Conservation (phyloP, 768 basidiomycete genomes). For the Sporobolomyces phaffii region DNA sequence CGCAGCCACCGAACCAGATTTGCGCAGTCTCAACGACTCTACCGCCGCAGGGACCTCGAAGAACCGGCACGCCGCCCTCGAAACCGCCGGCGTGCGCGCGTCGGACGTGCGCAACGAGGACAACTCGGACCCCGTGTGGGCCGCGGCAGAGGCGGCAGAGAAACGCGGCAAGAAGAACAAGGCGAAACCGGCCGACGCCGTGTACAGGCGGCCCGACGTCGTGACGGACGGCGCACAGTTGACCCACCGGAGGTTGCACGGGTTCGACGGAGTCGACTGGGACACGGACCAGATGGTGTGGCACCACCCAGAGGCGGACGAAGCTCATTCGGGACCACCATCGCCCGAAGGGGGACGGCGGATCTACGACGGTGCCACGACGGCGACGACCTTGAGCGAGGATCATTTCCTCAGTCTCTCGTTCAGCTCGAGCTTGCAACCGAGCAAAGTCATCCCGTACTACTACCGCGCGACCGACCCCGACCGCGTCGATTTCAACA, state of each 20-base stretch:
- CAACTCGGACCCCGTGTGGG: constrained; percentile 31
- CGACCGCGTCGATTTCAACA: constrained; percentile 47
- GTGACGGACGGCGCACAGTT: constrained; percentile 25
- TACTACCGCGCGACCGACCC: constrained; percentile 63
- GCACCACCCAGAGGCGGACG: constrained; percentile 18
- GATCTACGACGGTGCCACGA: too few species aligned
- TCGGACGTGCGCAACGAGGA: constrained; percentile 36
- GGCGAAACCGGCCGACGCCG: not conserved
- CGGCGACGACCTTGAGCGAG: constrained; percentile 28
- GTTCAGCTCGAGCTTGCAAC: constrained; percentile 50
- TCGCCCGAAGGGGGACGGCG: not conserved
- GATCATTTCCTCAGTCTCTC: constrained; percentile 42
- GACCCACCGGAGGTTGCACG: constrained; percentile 21
- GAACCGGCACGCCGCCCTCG: constrained; percentile 31
- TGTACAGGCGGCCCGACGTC: constrained; percentile 20
- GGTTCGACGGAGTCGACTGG: constrained; percentile 38
- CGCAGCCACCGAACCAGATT: not conserved
- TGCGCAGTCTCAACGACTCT: not conserved
- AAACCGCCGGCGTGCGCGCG: constrained; percentile 35
- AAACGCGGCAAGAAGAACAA: constrained; percentile 31
- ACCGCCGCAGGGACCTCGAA: not conserved
- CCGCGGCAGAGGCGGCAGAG: constrained; percentile 31
- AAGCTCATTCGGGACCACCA: constrained; percentile 22
- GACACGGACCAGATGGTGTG: constrained; percentile 37
- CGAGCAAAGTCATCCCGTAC: constrained; percentile 71